Percentiles rank a stretch among this genome's conserved stretches.
These are phyloP conservation scores for Colletotrichum lini DNA, from an alignment of 2,329 filamentous ascomycete genomes.

Conservation along the genomic window DNA sequence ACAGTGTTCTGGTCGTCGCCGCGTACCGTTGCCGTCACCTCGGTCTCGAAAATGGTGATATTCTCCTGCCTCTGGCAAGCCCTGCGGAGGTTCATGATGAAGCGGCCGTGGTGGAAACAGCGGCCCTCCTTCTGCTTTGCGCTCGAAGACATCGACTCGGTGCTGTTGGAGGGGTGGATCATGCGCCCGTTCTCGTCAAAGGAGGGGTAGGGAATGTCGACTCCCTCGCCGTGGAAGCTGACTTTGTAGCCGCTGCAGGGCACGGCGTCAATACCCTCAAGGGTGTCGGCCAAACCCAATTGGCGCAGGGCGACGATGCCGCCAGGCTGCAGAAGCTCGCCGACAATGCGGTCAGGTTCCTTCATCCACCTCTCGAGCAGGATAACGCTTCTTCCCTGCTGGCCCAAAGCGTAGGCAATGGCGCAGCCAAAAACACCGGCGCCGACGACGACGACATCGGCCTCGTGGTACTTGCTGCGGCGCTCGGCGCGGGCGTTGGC, in stretches of 20 bases:
- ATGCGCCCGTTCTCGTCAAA: slow-evolving; percentile 62
- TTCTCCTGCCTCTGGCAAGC: slow-evolving; percentile 83
- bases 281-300: slow-evolving; percentile 84
- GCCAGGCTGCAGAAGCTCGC: slow-evolving; percentile 94
- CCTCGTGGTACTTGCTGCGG: slow-evolving; percentile 71
- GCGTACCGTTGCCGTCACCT: slow-evolving; percentile 82
- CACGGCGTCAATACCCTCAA: slow-evolving; percentile 91
- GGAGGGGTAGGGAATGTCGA: slow-evolving; percentile 84
- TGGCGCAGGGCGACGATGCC: slow-evolving; percentile 85
- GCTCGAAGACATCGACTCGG: slow-evolving; percentile 40
- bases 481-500: slow-evolving; percentile 61
- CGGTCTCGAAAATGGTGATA: slow-evolving; percentile 92
- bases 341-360: slow-evolving; percentile 95
- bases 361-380: slow-evolving; percentile 90
- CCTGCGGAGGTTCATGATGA: slow-evolving; percentile 85
- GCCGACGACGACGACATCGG: slow-evolving; percentile 92
- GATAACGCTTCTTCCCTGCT: slow-evolving; percentile 91
- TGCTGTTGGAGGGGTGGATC: slow-evolving; percentile 28
- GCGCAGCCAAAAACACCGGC: slow-evolving; percentile 93
- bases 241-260: slow-evolving; percentile 90
- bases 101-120: slow-evolving; percentile 94
- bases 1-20: slow-evolving; percentile 79
- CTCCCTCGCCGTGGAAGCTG: slow-evolving; percentile 81
- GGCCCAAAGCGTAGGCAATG: slow-evolving; percentile 85
- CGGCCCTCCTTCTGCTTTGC: slow-evolving; percentile 72